A percentile compares a stretch with the other conserved stretches of the same genome.
These are phyloP conservation scores for Cerioporus squamosus DNA, from an alignment of 1,284 basidiomycete genomes.

Conservation along the genomic window DNA sequence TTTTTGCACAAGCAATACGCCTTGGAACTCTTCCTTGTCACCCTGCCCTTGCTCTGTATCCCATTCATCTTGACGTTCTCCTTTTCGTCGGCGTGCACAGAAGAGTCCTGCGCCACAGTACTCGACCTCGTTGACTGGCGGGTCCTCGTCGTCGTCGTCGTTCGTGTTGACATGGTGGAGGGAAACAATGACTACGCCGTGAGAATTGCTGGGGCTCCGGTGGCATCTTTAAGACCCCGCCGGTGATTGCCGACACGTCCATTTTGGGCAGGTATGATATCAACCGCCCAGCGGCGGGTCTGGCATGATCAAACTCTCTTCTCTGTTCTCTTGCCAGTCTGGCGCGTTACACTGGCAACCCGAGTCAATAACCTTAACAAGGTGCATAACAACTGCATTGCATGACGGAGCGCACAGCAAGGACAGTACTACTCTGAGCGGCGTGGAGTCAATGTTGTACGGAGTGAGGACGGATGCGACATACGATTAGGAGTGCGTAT, in stretches of 20 bases:
- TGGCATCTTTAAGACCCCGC: conserved; percentile 9
- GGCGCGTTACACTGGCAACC: too few species aligned
- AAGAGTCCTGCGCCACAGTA: background rate
- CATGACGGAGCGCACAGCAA: conserved; percentile 3
- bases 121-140: conserved; percentile 13
- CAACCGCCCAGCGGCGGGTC: too few species aligned
- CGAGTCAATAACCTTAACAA: background rate
- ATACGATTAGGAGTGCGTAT: conserved; percentile 23
- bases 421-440: background rate
- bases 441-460: conserved; percentile 7
- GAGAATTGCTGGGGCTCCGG: background rate
- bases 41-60: conserved; percentile 20
- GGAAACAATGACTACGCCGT: background rate
- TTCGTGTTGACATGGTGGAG: conserved; percentile 50
- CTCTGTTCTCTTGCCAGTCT: too few species aligned
- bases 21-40: conserved; percentile 31
- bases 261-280: too few species aligned
- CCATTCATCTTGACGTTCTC: conserved; percentile 23
- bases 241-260: background rate
- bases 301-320: too few species aligned
- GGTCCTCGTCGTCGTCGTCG: conserved; percentile 28
- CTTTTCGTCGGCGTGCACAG: conserved; percentile 15
- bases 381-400: conserved; percentile 10
- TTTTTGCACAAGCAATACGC: conserved; percentile 62
- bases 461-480: conserved; percentile 8